A percentile compares a stretch with the other conserved stretches of the same genome.
phyloP scores from a whole-genome alignment of 371 early-diverging fungal species.

The Mortierella sp. region DNA sequence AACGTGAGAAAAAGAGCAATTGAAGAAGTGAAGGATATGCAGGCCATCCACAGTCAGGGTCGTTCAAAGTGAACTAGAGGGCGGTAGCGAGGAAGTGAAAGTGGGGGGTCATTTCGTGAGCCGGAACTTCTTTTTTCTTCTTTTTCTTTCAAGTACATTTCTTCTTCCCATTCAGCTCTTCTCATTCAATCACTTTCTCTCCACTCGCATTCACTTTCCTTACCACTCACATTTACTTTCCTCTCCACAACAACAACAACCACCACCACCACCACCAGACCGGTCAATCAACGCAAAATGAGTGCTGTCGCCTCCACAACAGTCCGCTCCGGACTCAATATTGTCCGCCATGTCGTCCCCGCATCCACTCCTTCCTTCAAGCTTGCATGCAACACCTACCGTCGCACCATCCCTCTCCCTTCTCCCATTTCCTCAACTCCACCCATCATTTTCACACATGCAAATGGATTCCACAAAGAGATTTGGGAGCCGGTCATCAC shows the following conservation, averaged over 20 bases:
- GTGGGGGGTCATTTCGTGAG: not conserved
- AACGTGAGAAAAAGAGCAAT: too few relatives aligned
- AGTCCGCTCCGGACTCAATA: constrained; percentile 40
- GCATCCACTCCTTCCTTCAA: constrained; percentile 39
- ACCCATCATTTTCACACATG: constrained; percentile 46
- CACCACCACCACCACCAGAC: not conserved
- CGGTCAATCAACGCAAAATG: not conserved
- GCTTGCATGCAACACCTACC: constrained; percentile 50
- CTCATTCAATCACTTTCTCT: not conserved
- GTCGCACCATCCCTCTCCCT: constrained; percentile 4
- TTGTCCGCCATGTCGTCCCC: constrained; percentile 28
- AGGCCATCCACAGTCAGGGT: not conserved
- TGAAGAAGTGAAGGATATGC: too few relatives aligned
- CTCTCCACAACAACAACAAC: not conserved
- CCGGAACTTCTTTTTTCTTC: not conserved
- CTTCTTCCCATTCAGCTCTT: too few relatives aligned
- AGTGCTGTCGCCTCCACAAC: not conserved
- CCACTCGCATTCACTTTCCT: not conserved
- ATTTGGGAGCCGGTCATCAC: constrained; percentile 55
- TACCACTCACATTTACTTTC: not conserved
- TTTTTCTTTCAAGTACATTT: not conserved
- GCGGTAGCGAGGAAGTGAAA: too few relatives aligned
- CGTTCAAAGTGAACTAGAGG: constrained; percentile 1
- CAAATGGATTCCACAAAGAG: constrained; percentile 55
- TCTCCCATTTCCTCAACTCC: constrained; percentile 2